phyloP scores from a whole-genome alignment of 805 yeast species.

The Zygoascus tannicola region DNA sequence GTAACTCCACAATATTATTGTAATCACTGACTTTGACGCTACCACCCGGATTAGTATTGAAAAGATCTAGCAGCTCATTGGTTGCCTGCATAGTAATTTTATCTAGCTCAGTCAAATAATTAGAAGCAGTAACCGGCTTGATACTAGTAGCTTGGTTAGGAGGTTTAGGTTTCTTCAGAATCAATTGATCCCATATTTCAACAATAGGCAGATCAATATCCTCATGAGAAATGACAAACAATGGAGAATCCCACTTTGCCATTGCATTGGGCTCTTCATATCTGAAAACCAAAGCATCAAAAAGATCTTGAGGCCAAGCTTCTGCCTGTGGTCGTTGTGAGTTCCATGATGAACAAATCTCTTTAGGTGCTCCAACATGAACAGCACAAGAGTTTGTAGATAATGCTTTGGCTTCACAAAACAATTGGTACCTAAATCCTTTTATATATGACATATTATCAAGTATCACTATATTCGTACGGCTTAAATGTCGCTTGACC shows the following conservation, averaged over 20 bases:
- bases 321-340: constrained; percentile 19
- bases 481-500: constrained; percentile 68
- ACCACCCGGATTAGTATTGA: constrained; percentile 38
- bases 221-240: constrained; percentile 57
- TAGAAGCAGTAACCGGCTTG: constrained; percentile 68
- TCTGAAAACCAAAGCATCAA: constrained; percentile 65
- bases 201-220: constrained; percentile 51
- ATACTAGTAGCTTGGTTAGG: constrained; percentile 81
- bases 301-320: constrained; percentile 56
- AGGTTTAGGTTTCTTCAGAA: constrained; percentile 44
- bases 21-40: constrained; percentile 30
- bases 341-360: constrained; percentile 58
- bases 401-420: constrained; percentile 83
- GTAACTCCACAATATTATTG: constrained; percentile 47
- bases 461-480: constrained; percentile 64
- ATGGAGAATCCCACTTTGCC: constrained; percentile 90
- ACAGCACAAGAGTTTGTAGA: constrained; percentile 76
- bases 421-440: constrained; percentile 89
- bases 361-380: constrained; percentile 63
- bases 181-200: constrained; percentile 45
- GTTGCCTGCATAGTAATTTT: constrained; percentile 57
- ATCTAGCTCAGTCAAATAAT: constrained; percentile 73
- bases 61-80: constrained; percentile 51
- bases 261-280: constrained; percentile 88
- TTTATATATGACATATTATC: constrained; percentile 86